phyloP scores from a whole-genome alignment of 306 rosid species.

The Malus fusca region DNA sequence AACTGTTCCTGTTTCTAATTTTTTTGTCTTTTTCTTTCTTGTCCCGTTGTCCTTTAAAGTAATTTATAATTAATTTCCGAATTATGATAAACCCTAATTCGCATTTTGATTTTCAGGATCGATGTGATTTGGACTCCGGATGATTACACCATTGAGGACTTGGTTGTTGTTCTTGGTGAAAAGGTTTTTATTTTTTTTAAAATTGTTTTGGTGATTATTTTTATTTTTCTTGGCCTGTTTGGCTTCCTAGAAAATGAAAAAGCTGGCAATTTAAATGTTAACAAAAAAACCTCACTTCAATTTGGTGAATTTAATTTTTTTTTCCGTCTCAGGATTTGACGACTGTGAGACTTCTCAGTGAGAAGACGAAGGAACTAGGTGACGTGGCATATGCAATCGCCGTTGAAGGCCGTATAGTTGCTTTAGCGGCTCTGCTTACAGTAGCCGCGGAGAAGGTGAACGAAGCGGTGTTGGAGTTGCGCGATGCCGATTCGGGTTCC shows the following conservation, averaged over 20 bases:
- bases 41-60: background rate
- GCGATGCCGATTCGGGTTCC: conserved; percentile 12
- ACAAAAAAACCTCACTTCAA: background rate
- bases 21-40: too few species aligned
- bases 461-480: conserved; percentile 15
- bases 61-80: background rate
- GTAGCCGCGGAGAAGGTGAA: conserved; percentile 23
- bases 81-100: background rate
- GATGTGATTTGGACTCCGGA: conserved; percentile 33
- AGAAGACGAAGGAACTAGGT: conserved; percentile 28
- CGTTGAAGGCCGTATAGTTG: conserved; percentile 20
- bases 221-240: background rate
- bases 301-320: background rate
- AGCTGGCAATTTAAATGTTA: background rate
- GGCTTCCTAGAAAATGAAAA: conserved; percentile 8
- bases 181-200: conserved; percentile 13
- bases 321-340: conserved; percentile 24
- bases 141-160: conserved; percentile 25
- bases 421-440: conserved; percentile 28
- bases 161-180: conserved; percentile 22
- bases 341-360: conserved; percentile 23
- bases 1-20: background rate
- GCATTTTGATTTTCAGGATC: conserved; percentile 19
- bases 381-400: conserved; percentile 31
- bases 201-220: background rate